Evolutionary conservation across 768 basidiomycete genomes (phyloP).

Genomic region (Asterophora parasitica): DNA sequence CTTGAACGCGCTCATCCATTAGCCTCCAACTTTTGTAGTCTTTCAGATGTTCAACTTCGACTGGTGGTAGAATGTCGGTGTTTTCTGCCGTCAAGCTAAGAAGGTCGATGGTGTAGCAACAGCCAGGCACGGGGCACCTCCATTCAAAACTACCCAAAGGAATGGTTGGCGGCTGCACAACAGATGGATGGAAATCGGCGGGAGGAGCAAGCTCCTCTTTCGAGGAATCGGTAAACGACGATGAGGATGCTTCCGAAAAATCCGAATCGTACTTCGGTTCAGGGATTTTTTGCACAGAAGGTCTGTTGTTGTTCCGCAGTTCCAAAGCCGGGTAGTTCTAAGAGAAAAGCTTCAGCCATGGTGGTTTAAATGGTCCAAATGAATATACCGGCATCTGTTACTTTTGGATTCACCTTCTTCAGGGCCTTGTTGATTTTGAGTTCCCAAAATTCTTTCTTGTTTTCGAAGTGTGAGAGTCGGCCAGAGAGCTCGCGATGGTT

Average conservation of each 20-base stretch:
- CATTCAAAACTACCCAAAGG: slow-evolving; percentile 43
- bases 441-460: slow-evolving; percentile 25
- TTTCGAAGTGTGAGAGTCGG: slow-evolving; percentile 29
- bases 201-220: slow-evolving; percentile 17
- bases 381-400: slow-evolving; percentile 1
- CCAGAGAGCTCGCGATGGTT: background rate
- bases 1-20: slow-evolving; percentile 25
- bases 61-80: slow-evolving; percentile 18
- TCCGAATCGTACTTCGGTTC: slow-evolving; percentile 44
- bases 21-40: slow-evolving; percentile 24
- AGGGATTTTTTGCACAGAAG: background rate
- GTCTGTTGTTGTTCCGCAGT: background rate
- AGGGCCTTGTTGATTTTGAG: slow-evolving; percentile 18
- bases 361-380: background rate
- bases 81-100: slow-evolving; percentile 34
- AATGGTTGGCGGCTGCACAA: slow-evolving; percentile 33
- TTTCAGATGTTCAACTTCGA: slow-evolving; percentile 20
- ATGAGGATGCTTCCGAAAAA: slow-evolving; percentile 50
- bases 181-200: slow-evolving; percentile 30
- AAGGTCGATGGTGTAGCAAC: slow-evolving; percentile 43
- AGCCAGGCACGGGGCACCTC: slow-evolving; percentile 42
- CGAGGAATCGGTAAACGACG: slow-evolving; percentile 36
- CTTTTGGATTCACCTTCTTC: slow-evolving; percentile 7
- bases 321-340: background rate
- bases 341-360: background rate